These are phyloP conservation scores for Collariella sp. DNA, from an alignment of 495 filamentous ascomycete species.

Conservation along the genomic window DNA sequence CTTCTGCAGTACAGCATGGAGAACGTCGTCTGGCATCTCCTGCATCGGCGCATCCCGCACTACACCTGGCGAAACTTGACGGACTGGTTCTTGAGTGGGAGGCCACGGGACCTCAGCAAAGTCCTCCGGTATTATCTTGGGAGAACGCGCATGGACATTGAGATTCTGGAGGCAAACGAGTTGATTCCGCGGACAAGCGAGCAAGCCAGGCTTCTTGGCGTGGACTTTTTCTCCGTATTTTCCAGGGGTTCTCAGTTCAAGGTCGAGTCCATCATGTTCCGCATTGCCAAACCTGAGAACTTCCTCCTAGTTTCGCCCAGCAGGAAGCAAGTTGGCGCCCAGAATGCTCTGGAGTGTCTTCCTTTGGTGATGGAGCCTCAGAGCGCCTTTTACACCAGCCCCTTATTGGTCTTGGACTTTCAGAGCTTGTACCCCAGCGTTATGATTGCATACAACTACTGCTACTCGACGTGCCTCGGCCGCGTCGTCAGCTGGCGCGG, in stretches of 20 bases:
- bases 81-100: slow-evolving; percentile 63
- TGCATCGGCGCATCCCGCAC: slow-evolving; percentile 87
- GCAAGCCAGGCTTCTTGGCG: slow-evolving; percentile 83
- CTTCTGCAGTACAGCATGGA: slow-evolving; percentile 93
- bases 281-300: slow-evolving; percentile 95
- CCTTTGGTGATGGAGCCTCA: slow-evolving; percentile 97
- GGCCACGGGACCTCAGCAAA: slow-evolving; percentile 59
- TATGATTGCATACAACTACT: slow-evolving; percentile 99
- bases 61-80: slow-evolving; percentile 73
- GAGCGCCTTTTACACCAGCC: slow-evolving; percentile 86
- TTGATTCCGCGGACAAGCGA: slow-evolving; percentile 85
- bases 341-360: slow-evolving; percentile 91
- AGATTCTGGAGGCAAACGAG: slow-evolving; percentile 87
- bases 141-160: slow-evolving; percentile 73
- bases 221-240: slow-evolving; percentile 95
- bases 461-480: slow-evolving; percentile 94
- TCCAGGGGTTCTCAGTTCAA: slow-evolving; percentile 94
- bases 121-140: slow-evolving; percentile 69
- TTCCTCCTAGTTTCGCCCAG: slow-evolving; percentile 85
- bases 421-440: slow-evolving; percentile 94
- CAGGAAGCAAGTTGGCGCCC: slow-evolving; percentile 80
- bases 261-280: slow-evolving; percentile 96
- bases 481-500: slow-evolving; percentile 78
- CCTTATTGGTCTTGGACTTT: slow-evolving; percentile 87
- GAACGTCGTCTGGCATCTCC: slow-evolving; percentile 87